phyloP scores from a whole-genome alignment of 2,329 filamentous ascomycete species.

The Aspergillus tubingensis region DNA sequence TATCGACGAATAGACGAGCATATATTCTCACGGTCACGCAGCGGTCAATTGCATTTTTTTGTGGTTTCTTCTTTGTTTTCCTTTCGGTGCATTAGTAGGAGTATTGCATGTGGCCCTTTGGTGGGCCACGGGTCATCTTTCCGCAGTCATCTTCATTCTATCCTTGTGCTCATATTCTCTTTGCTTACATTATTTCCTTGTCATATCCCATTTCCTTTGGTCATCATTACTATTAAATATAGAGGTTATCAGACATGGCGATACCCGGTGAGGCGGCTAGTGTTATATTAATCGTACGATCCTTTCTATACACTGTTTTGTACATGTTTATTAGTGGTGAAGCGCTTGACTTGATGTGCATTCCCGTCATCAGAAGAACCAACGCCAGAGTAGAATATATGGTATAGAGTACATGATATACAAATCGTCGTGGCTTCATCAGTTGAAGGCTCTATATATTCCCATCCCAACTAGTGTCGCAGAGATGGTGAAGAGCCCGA shows the following conservation, averaged over 20 bases:
- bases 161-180: slow-evolving; percentile 13
- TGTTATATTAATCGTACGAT: slow-evolving; percentile 18
- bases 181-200: slow-evolving; percentile 15
- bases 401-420: slow-evolving; percentile 5
- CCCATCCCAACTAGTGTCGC: slow-evolving; percentile 69
- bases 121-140: slow-evolving; percentile 18
- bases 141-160: slow-evolving; percentile 16
- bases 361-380: neutral
- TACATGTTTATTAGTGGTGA: slow-evolving; percentile 9
- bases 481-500: slow-evolving; percentile 69
- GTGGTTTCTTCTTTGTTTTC: slow-evolving; percentile 25
- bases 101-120: slow-evolving; percentile 32
- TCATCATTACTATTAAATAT: slow-evolving; percentile 31
- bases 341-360: slow-evolving; percentile 2
- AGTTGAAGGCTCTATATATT: slow-evolving; percentile 66
- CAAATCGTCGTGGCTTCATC: slow-evolving; percentile 23
- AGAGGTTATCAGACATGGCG: slow-evolving; percentile 37
- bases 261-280: slow-evolving; percentile 40
- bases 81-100: slow-evolving; percentile 37
- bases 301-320: slow-evolving; percentile 6
- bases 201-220: slow-evolving; percentile 7
- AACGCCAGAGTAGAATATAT: slow-evolving; percentile 6
- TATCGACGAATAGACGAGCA: slow-evolving; percentile 37
- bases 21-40: slow-evolving; percentile 37
- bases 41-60: slow-evolving; percentile 30